Evolutionary conservation across 2,329 filamentous ascomycete genomes (phyloP).

Genomic region (Paraphaeosphaeria minitans): DNA sequence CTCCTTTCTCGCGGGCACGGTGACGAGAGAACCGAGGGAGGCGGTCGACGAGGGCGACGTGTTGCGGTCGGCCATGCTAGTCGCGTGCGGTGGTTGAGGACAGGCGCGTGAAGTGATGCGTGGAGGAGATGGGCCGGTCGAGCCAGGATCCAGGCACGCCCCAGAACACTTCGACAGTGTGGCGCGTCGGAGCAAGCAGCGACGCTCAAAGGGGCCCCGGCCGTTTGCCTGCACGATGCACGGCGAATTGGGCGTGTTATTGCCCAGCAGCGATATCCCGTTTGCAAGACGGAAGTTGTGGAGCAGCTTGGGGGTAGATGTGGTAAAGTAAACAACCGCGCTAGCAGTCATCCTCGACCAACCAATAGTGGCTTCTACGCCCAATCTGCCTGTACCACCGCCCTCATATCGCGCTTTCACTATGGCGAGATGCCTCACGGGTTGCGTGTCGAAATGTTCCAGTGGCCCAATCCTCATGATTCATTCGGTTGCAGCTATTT

Average conservation of each 20-base stretch:
- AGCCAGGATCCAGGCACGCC: constrained; percentile 35
- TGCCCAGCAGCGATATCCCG: constrained; percentile 26
- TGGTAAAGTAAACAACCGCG: constrained; percentile 40
- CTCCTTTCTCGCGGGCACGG: constrained; percentile 40
- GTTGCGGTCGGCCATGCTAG: constrained; percentile 40
- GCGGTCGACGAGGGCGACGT: constrained; percentile 48
- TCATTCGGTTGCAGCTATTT: constrained; percentile 8
- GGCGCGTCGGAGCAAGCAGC: constrained; percentile 29
- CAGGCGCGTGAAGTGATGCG: constrained; percentile 34
- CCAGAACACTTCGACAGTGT: constrained; percentile 41
- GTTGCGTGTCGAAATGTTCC: neutral
- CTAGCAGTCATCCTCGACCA: constrained; percentile 41
- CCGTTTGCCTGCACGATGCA: constrained; percentile 28
- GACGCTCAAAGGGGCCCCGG: constrained; percentile 18
- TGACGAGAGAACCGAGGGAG: constrained; percentile 51
- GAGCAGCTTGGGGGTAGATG: constrained; percentile 29
- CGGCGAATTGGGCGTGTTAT: constrained; percentile 31
- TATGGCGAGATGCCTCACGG: neutral
- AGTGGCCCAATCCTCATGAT: neutral
- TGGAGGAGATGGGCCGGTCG: constrained; percentile 28
- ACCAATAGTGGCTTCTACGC: constrained; percentile 36
- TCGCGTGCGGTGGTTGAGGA: constrained; percentile 26
- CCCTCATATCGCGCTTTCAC: constrained; percentile 33
- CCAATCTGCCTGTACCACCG: constrained; percentile 39
- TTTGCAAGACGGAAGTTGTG: constrained; percentile 32